phyloP scores from a whole-genome alignment of 1,139 yeast genomes.

The Pichia sp. region DNA sequence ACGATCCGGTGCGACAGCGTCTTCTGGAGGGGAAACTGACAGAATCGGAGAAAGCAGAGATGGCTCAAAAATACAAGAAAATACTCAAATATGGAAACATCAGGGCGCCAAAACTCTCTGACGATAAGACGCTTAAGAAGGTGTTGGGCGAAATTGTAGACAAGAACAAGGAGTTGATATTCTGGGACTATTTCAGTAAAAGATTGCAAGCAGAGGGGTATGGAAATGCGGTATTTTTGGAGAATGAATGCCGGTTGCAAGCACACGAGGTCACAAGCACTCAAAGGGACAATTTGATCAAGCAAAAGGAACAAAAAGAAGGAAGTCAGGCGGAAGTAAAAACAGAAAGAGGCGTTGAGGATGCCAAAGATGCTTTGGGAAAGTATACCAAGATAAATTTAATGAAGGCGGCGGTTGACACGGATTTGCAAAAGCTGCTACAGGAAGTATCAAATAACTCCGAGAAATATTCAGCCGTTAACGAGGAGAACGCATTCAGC shows the following conservation, averaged over 20 bases:
- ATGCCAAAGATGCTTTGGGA: neutral
- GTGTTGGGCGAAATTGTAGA: slow-evolving; percentile 12
- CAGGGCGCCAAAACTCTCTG: slow-evolving; percentile 11
- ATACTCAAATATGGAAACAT: slow-evolving; percentile 12
- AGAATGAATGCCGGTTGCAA: slow-evolving; percentile 12
- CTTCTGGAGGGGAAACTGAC: slow-evolving; percentile 5
- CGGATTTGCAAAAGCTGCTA: slow-evolving; percentile 17
- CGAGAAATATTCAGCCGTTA: neutral
- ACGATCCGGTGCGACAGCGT: slow-evolving; percentile 17
- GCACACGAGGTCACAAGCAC: neutral
- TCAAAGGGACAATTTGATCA: slow-evolving; percentile 4
- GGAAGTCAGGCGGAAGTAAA: neutral
- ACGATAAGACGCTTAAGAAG: slow-evolving; percentile 13
- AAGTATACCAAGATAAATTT: slow-evolving; percentile 14
- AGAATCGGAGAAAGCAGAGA: neutral
- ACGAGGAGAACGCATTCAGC: slow-evolving; percentile 15
- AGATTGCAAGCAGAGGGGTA: neutral
- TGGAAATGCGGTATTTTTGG: slow-evolving; percentile 1
- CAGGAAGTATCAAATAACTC: slow-evolving; percentile 1
- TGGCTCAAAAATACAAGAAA: slow-evolving; percentile 8
- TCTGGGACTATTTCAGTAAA: slow-evolving; percentile 6
- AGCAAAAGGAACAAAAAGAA: neutral
- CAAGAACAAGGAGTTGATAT: slow-evolving; percentile 1
- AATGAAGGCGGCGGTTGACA: neutral
- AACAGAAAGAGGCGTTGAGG: neutral